Base-by-base conservation (phyloP, 352 stramenopile genomes). In the Pythium diclinum region DNA sequence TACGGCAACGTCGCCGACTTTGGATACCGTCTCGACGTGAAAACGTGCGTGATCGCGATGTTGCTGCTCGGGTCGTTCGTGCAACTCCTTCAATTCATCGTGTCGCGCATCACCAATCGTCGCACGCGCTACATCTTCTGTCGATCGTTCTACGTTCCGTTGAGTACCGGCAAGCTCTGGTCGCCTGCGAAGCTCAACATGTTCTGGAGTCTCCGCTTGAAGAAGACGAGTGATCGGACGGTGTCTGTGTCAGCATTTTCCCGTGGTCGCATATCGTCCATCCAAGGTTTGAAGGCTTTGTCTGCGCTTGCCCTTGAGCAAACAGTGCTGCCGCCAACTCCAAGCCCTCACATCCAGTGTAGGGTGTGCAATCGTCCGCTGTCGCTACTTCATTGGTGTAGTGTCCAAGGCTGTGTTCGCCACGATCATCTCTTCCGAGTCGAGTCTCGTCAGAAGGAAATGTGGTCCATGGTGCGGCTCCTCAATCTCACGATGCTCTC, bases 401-500 rank as follows among this genome's bases (percentile, higher is more conserved):
- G 13, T 3, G 52, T 32, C 0, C 57, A 63, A 33, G 57, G 57
- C 21, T 63, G 57, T n/a, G 5, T 33, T 3, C 32, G 36, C 14
- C 59, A 65, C 21, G 47, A 71, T 17, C 33, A 42, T 21, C 34
- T 67, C 19, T 67, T 68, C 23, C 46, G 47, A 47, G 36, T 76
- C 8, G 59, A 63, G 3, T 34, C 58, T 8, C 61, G 70, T 4
- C 38, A 54, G 33, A 34, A n/a, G 8, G 53, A 73, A 19, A 33
- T 59, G 36, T 67, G 59, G 65, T 59, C 65, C 17, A 60, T 71
- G 48, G 59, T 71, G 14, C 47, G 65, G 16, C 59, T 71, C 8
- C 3, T 52, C 34, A 71, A 71, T 46, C 42, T 67, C 10, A 60
- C 25, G 17, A 32, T 64, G 19, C 19, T 71, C 3, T 58, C 65